Base-by-base conservation (phyloP, 2,329 filamentous ascomycete genomes). In the Alternaria ventricosa region DNA sequence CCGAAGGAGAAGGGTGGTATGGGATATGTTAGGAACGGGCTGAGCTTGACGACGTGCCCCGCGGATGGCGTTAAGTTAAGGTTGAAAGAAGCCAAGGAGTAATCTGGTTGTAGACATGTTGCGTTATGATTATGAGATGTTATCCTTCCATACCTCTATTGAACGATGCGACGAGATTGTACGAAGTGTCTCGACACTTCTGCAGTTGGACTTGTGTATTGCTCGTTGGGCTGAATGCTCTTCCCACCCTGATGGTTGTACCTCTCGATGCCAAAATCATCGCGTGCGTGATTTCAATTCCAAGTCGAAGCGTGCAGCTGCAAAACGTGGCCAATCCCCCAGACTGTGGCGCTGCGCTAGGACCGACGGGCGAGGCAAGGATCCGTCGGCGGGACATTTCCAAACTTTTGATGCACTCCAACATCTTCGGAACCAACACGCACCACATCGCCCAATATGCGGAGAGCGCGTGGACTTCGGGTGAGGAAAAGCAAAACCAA, bases 61-160 rank as follows among this genome's bases (percentile, higher is more conserved):
- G 75, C 71, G 2, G 76, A 78, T 64, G 75, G 75, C 4, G 75
- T 78, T 3, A 78, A 71, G 62, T 51, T 78, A 6, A 67, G 73
- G 51, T 67, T 79, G 67, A 77, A 71, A 67, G 76, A 75, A 57
- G 75, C 72, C 8, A 66, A n/a, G 33, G 63, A 67, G 25, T 75
- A 45, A 15, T 15, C 28, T 15, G 30, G 53, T 9, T 56, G 11
- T 8, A 23, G 12, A 15, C 15, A n/a, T 18, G 20, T 12, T 23
- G 13, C 13, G 12, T 30, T 15, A 30, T 22, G 33, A 25, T 25
- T 22, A 41, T 10, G 12, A 22, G 22, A n/a, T 36, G 20, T 28
- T 53, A 23, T 7, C 30, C 23, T 41, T n/a, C 49, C 30, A 9
- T 36, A 22, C 49, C 49, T 53, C 30, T 41, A 33, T 36, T 41